These are phyloP conservation scores for Hypoxylon crocopeplum DNA, from an alignment of 495 filamentous ascomycete genomes.

Conservation along the genomic window DNA sequence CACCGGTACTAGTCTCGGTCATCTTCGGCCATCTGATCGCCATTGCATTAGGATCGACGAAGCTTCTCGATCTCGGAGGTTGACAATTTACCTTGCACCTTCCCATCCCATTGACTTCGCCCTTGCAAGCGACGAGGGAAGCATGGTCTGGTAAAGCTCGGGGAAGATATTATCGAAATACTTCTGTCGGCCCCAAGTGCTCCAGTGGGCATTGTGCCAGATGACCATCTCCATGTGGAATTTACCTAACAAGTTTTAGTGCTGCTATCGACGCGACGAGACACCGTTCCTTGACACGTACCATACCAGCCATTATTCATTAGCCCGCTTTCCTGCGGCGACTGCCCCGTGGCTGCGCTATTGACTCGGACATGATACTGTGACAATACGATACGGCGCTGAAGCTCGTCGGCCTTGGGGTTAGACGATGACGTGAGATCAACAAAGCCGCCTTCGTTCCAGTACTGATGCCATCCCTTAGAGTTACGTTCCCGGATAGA, in stretches of 20 bases:
- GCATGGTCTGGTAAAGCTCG: constrained; percentile 49
- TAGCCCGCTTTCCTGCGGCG: constrained; percentile 50
- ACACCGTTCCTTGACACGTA: constrained; percentile 4
- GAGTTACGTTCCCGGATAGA: constrained; percentile 20
- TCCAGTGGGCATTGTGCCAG: constrained; percentile 55
- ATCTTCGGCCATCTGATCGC: constrained; percentile 52
- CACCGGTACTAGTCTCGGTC: constrained; percentile 52
- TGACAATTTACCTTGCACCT: constrained; percentile 43
- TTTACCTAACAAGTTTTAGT: constrained; percentile 17
- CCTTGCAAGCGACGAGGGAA: constrained; percentile 49
- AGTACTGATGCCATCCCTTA: constrained; percentile 50
- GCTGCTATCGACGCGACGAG: neutral
- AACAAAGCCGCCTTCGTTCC: constrained; percentile 55
- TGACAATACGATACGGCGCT: constrained; percentile 56
- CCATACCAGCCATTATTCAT: constrained; percentile 56
- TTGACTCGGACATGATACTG: constrained; percentile 60
- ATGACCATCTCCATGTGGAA: constrained; percentile 51
- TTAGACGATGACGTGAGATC: constrained; percentile 49
- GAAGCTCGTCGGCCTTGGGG: constrained; percentile 52
- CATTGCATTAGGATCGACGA: neutral
- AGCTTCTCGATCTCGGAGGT: neutral
- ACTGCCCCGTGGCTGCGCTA: constrained; percentile 42
- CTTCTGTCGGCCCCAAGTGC: constrained; percentile 49
- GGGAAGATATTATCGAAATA: constrained; percentile 48
- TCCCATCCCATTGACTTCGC: constrained; percentile 52